A percentile compares a stretch with the other conserved stretches of the same genome.
Conservation (phyloP, 495 filamentous ascomycete genomes). For the Hypoxylon subgilvum region DNA sequence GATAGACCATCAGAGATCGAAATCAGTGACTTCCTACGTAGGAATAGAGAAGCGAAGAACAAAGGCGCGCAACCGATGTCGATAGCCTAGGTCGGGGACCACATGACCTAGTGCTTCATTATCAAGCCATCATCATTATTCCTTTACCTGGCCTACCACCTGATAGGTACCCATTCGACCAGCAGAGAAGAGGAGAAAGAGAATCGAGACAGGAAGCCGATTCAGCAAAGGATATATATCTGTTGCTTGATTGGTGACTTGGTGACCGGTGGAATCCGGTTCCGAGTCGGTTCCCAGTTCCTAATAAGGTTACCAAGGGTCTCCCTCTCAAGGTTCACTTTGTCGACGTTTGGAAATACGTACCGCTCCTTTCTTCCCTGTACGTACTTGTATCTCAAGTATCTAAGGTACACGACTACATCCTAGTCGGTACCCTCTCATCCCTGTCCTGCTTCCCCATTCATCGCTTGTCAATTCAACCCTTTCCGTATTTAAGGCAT, state of each 20-base stretch:
- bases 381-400: slow-evolving; percentile 26
- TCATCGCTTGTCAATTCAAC: slow-evolving; percentile 18
- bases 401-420: slow-evolving; percentile 11
- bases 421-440: slow-evolving; percentile 15
- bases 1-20: no score
- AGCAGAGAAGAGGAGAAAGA: slow-evolving; percentile 20
- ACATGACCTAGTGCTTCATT: slow-evolving; percentile 37
- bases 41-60: slow-evolving; percentile 13
- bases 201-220: slow-evolving; percentile 2
- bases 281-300: slow-evolving; percentile 24
- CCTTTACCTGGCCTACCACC: slow-evolving; percentile 17
- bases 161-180: slow-evolving; percentile 34
- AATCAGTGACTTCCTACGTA: neutral
- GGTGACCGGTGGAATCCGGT: slow-evolving; percentile 25
- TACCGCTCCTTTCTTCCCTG: no score
- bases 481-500: slow-evolving; percentile 25
- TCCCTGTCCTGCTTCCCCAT: slow-evolving; percentile 1
- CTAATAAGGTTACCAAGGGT: slow-evolving; percentile 30
- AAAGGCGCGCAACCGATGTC: slow-evolving; percentile 17
- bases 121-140: slow-evolving; percentile 38
- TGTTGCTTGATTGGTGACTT: slow-evolving; percentile 29
- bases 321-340: slow-evolving; percentile 19
- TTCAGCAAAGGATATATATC: slow-evolving; percentile 11
- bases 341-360: slow-evolving; percentile 24
- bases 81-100: slow-evolving; percentile 21